A percentile compares a stretch with the other conserved stretches of the same genome.
Conservation (phyloP, 139 green algal species). For the Nannochloris sp. region DNA sequence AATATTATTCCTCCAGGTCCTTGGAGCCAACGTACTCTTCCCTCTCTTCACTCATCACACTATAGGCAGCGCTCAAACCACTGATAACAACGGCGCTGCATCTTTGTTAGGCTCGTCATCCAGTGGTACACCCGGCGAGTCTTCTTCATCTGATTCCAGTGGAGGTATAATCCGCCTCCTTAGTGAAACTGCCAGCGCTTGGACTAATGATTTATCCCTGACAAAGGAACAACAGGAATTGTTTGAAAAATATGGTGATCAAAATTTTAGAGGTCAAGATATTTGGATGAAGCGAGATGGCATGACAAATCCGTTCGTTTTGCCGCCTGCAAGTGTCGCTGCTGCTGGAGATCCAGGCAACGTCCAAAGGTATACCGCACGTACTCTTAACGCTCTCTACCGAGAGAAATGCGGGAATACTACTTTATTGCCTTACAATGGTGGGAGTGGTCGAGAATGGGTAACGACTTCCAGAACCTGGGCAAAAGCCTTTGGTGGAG, state of each 20-base stretch:
- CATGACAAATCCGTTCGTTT: slow-evolving; percentile 2
- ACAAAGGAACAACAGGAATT: background rate
- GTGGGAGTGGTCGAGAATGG: background rate
- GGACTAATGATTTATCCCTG: background rate
- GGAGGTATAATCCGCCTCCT: background rate
- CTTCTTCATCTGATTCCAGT: background rate
- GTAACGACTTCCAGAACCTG: background rate
- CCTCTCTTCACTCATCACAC: background rate
- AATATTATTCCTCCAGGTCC: background rate
- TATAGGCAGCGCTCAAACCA: background rate
- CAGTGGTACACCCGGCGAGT: too few species aligned
- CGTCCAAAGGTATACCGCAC: background rate
- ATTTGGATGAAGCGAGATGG: background rate
- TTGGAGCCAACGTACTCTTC: background rate
- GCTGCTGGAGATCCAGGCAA: background rate
- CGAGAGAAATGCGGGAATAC: background rate
- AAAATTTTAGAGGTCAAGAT: background rate
- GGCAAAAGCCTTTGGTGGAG: slow-evolving; percentile 6
- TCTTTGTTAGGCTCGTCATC: too few species aligned
- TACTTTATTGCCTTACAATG: background rate
- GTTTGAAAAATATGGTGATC: background rate
- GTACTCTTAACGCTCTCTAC: slow-evolving; percentile 1
- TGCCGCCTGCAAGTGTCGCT: background rate
- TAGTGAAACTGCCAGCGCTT: background rate
- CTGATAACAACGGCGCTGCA: background rate